Evolutionary conservation across 75 land plant genomes (phyloP), one percentile per base, ranked within the genome.

Genomic region (Picea sitchensis): DNA sequence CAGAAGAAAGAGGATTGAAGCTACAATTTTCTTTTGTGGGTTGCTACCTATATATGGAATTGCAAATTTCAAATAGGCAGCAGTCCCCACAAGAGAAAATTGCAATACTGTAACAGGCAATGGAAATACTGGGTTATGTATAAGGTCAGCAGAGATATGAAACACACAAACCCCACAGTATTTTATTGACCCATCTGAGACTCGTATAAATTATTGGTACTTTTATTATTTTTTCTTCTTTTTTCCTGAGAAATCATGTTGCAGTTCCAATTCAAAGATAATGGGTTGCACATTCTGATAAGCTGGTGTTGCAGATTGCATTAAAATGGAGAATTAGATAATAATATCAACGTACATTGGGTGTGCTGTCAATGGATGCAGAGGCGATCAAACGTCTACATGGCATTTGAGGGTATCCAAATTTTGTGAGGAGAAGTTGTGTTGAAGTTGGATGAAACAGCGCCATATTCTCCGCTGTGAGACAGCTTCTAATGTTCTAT

Each of bases 351-450:
- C 11, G 41, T 69, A 69, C 73, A 69, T 69, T 69, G 73, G 54
- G 47, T 69, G 41, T 41, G 51, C 73, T 69, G 20, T 69, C 73
- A 41, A 18, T 69, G 54, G 73, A 41, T 8, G 73, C 21, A 69
- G 54, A 69, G n/a, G 73, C 73, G 21, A 69, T n/a, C 47, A 69
- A 17, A 20, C 13, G 54, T 20, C 47, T n/a, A 41, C 15, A 1
- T 38, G 47, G 41, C 12, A n/a, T 18, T 69, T 18, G 21, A 18
- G 18, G 73, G 51, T 17, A 47, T 69, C 54, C 4, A 65, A 65
- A 65, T 14, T 65, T 65, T 15, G 69, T 69, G 17, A 2, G 23
- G 9, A 8, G 18, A 0, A 36, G 41, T 41, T 69, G 73, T 6
- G 34, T 69, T 32, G 69, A 38, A 65, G 18, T 15, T 41, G 73